Evolutionary conservation across 2,329 filamentous ascomycete species (phyloP), one percentile per base, ranked within the genome.

Genomic region (Grosmannia penicillata): DNA sequence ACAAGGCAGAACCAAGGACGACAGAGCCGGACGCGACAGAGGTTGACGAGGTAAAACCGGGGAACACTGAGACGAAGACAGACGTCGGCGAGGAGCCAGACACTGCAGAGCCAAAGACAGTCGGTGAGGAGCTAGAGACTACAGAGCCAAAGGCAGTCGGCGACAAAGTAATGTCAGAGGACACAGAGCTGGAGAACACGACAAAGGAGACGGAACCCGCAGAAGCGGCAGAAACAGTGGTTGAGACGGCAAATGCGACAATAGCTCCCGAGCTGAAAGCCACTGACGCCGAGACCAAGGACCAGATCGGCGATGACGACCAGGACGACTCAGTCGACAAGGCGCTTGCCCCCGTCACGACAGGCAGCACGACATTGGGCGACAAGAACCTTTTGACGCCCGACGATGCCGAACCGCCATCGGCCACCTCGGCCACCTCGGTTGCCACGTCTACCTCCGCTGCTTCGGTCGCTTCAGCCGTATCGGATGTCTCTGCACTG

Each of bases 21-120:
- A 59, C 78, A 57, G 83, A 75, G 1, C 75, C 75, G 17, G 84
- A 59, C 24, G 79, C 79, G 25, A 74, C 63, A 5, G 74, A 72
- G 51, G 84, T 72, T 33, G 79, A 76, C 8, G 35, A 29, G 7
- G 35, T 37, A 15, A 37, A 37, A 3, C 24, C 9, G 35, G 30
- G 31, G 27, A 37, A 37, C 13, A 26, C 35, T 37, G 34, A 3
- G 15, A 72, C 77, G 58, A 83, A 79, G 33, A 82, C 68, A 32
- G 71, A 70, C 37, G 83, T 63, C 7, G 73, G 70, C 48, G 67
- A 65, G 14, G 3, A 33, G 19, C 4, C 23, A 6, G 26, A 13
- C 3, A 27, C 2, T 14, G 34, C 3, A 23, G 22, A 28, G 3
- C 34, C 25, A 27, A 36, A 19, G 11, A 85, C 75, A 39, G 84